phyloP scores from a whole-genome alignment of 2,329 filamentous ascomycete genomes.

The Sphaerulina musiva region DNA sequence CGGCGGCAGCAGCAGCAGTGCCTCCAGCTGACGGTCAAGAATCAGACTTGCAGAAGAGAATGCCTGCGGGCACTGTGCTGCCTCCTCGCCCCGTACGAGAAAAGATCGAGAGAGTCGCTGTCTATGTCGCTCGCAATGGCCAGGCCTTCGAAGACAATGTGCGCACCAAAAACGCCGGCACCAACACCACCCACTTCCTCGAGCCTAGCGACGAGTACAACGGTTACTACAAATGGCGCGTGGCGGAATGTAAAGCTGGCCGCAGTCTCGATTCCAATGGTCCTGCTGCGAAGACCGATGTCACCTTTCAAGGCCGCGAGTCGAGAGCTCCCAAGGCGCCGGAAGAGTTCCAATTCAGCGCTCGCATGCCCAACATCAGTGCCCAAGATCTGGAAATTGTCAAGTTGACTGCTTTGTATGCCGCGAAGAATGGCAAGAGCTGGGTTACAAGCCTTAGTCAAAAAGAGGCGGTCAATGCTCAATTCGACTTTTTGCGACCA shows the following conservation, averaged over 20 bases:
- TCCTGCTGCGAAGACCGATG: slow-evolving; percentile 23
- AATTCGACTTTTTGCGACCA: slow-evolving; percentile 92
- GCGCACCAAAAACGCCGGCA: slow-evolving; percentile 72
- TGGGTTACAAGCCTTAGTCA: slow-evolving; percentile 89
- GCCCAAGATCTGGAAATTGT: slow-evolving; percentile 77
- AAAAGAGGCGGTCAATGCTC: slow-evolving; percentile 80
- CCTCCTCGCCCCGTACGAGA: slow-evolving; percentile 77
- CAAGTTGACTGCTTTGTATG: slow-evolving; percentile 77
- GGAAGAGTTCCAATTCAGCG: slow-evolving; percentile 83
- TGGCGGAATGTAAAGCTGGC: slow-evolving; percentile 77
- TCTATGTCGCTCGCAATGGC: slow-evolving; percentile 70
- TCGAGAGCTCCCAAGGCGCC: slow-evolving; percentile 76
- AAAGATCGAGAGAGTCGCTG: slow-evolving; percentile 88
- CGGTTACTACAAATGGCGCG: slow-evolving; percentile 82
- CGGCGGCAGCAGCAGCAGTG: slow-evolving; percentile 17
- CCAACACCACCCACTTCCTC: slow-evolving; percentile 89
- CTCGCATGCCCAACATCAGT: slow-evolving; percentile 94
- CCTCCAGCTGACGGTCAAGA: slow-evolving; percentile 30
- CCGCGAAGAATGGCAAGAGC: slow-evolving; percentile 83
- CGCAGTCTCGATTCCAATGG: slow-evolving; percentile 63
- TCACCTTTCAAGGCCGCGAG: slow-evolving; percentile 51
- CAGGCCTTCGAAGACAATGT: slow-evolving; percentile 72
- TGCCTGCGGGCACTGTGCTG: slow-evolving; percentile 75
- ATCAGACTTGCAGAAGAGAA: slow-evolving; percentile 57
- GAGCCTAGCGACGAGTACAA: slow-evolving; percentile 75